Base-by-base conservation (phyloP, 163 green algal species). In the Chloromonas sp. region DNA sequence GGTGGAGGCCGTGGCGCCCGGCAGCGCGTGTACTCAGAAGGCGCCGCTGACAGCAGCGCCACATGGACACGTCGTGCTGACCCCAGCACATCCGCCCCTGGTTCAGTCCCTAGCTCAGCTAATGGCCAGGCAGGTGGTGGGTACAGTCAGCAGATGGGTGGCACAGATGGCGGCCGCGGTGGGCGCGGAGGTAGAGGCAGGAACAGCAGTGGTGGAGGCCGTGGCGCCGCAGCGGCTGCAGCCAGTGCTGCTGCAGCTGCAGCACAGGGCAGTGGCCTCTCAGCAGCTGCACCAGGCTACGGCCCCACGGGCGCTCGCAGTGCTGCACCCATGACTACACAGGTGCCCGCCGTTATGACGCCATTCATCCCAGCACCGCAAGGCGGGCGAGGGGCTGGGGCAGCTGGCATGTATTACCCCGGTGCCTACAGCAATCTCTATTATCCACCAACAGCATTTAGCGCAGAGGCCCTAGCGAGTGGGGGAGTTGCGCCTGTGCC, bases 331-430 rank as follows among this genome's bases (percentile, higher is more conserved):
- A 11, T 76, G 8, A 57, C 14, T 15, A 15, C 58, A 15, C 74
- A 59, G 74, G 11, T 80, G 74, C 74, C 74, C 5, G 66, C 57
- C 77, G 61, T 81, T 1, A 83, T 83, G 82, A 61, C 59, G 14
- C 82, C 82, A 58, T 81, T 85, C 70, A 81, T 85, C 13, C 82
- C 82, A 61, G 71, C 58, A 2, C 61, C 81, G 66, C 66, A 5
- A 11, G n/a, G n/a, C 74, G 74, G n/a, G 74, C 74, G n/a, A 2
- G 70, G 3, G 36, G 66, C 66, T 11, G 5, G 1, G 2, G 66
- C n/a, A 11, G 15, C 66, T 60, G 66, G 2, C 66, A 84, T 92
- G 59, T 86, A 87, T 0, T 86, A 82, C 82, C 36, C 36, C 36
- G 36, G 36, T 36, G 36, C 36, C 36, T 87, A 87, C 61, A 81